Evolutionary conservation across 2,329 filamentous ascomycete species (phyloP).

Genomic region (Septoria petroselini): DNA sequence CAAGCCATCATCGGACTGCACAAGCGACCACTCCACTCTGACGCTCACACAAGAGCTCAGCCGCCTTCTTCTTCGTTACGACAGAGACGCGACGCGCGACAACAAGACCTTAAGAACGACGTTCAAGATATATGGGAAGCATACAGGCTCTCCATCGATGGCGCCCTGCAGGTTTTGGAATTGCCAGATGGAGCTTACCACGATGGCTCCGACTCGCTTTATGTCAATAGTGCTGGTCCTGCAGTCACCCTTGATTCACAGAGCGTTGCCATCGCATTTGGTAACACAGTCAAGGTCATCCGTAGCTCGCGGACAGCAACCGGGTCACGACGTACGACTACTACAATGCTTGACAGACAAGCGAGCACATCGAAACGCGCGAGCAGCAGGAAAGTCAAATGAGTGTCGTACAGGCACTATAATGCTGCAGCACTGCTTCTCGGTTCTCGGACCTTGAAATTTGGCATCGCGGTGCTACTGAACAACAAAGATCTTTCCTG

Average conservation of each 20-base stretch:
- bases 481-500: too few relatives aligned
- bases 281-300: constrained; percentile 69
- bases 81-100: constrained; percentile 18
- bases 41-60: neutral
- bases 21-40: constrained; percentile 20
- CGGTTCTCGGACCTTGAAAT: neutral
- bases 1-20: constrained; percentile 31
- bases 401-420: neutral
- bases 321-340: constrained; percentile 12
- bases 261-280: constrained; percentile 67
- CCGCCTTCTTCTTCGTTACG: constrained; percentile 13
- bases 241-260: constrained; percentile 60
- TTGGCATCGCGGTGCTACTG: too few relatives aligned
- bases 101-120: constrained; percentile 16
- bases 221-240: constrained; percentile 65
- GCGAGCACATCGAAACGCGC: constrained; percentile 9
- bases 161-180: constrained; percentile 45
- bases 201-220: constrained; percentile 54
- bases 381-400: constrained; percentile 10
- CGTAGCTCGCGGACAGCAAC: constrained; percentile 22
- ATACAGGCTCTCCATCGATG: constrained; percentile 50
- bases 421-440: neutral
- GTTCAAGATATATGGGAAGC: constrained; percentile 50
- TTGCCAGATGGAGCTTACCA: constrained; percentile 29
- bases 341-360: constrained; percentile 19